These are phyloP conservation scores for Vanrija sp. DNA, from an alignment of 1,284 basidiomycete genomes.

Conservation along the genomic window DNA sequence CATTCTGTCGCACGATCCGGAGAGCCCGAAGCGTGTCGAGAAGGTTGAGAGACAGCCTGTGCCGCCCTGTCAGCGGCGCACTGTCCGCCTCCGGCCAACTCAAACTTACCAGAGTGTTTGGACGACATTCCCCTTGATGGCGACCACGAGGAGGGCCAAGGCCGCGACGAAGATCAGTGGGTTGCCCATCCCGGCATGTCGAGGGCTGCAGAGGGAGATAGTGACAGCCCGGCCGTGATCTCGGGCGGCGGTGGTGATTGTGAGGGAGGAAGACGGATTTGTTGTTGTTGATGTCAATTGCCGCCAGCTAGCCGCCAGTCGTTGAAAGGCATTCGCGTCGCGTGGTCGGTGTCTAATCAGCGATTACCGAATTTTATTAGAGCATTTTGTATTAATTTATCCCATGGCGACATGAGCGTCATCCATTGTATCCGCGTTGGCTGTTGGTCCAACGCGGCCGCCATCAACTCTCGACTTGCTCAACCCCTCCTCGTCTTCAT, in stretches of 20 bases:
- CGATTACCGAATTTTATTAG: background rate
- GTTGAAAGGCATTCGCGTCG: slow-evolving; percentile 10
- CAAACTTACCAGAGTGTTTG: slow-evolving; percentile 6
- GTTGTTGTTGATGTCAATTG: background rate
- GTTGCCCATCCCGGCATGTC: slow-evolving; percentile 1
- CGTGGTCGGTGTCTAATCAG: no score
- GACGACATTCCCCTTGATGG: background rate
- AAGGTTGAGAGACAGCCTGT: slow-evolving; percentile 27
- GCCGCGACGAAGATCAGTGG: background rate
- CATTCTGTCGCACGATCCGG: slow-evolving; percentile 25
- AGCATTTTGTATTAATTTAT: background rate
- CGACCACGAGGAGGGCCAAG: background rate
- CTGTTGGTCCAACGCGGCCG: background rate
- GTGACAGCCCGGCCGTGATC: background rate
- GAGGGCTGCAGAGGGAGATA: background rate
- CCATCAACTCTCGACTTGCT: background rate
- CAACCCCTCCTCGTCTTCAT: background rate
- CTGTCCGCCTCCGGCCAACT: background rate
- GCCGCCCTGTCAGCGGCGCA: slow-evolving; percentile 4
- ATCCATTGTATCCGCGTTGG: background rate
- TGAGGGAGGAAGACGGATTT: background rate
- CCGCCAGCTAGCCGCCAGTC: no score
- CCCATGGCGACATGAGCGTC: background rate
- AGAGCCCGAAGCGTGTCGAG: slow-evolving; percentile 37
- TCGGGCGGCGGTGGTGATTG: background rate